These are phyloP conservation scores for Neurospora sp. DNA, from an alignment of 495 filamentous ascomycete genomes.

Conservation along the genomic window DNA sequence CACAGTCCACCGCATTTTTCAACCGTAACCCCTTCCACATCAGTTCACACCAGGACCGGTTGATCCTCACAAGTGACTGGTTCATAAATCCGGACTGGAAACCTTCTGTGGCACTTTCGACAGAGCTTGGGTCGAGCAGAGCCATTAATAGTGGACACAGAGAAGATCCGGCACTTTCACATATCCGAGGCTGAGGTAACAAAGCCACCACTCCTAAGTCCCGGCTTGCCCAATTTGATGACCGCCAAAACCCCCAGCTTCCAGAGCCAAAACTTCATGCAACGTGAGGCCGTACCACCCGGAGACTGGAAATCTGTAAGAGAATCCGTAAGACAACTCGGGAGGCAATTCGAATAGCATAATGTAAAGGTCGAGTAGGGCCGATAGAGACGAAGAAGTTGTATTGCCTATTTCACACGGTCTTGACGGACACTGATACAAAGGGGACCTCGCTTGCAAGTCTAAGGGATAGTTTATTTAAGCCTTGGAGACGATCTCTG, in stretches of 20 bases:
- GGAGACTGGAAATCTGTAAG: background rate
- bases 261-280: background rate
- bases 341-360: background rate
- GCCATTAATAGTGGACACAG: background rate
- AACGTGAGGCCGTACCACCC: background rate
- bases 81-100: background rate
- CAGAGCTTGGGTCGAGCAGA: background rate
- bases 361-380: background rate
- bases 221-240: background rate
- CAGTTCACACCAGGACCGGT: background rate
- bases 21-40: background rate
- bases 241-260: background rate
- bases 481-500: slow-evolving; percentile 46
- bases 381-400: slow-evolving; percentile 11
- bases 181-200: background rate
- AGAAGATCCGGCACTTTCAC: background rate
- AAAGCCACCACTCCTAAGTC: background rate
- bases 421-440: slow-evolving; percentile 35
- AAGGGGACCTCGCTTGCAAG: slow-evolving; percentile 36
- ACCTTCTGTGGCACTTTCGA: background rate
- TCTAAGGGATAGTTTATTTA: slow-evolving; percentile 30
- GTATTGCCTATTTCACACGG: slow-evolving; percentile 38
- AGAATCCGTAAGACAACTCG: background rate
- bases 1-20: background rate
- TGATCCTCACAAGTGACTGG: background rate